Evolutionary conservation across 2,329 filamentous ascomycete species (phyloP).

Genomic region (Thermothelomyces thermophilus): DNA sequence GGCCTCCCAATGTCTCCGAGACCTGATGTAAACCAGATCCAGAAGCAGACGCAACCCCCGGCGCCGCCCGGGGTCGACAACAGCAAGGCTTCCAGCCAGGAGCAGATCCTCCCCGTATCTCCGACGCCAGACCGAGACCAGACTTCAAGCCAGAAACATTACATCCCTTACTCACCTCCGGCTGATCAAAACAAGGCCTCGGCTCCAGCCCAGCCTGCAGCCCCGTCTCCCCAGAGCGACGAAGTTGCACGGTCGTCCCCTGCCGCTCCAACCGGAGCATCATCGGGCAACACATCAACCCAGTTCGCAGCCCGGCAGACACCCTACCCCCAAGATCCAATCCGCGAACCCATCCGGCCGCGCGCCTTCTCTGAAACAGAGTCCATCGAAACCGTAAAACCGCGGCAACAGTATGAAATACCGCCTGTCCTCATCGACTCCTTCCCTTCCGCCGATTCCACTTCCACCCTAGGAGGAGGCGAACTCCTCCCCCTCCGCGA

Average conservation of each 20-base stretch:
- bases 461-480: neutral
- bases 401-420: neutral
- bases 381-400: slow-evolving; percentile 23
- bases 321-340: neutral
- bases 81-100: slow-evolving; percentile 29
- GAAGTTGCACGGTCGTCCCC: slow-evolving; percentile 12
- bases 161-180: slow-evolving; percentile 3
- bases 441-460: neutral
- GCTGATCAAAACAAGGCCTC: neutral
- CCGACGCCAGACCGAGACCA: neutral
- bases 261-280: neutral
- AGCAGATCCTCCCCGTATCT: slow-evolving; percentile 22
- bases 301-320: neutral
- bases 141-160: neutral
- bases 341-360: neutral
- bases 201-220: neutral
- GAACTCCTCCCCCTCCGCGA: slow-evolving; percentile 4
- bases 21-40: slow-evolving; percentile 12
- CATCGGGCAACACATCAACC: neutral
- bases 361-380: slow-evolving; percentile 22
- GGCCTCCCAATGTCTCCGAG: slow-evolving; percentile 22
- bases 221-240: slow-evolving; percentile 20
- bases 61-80: neutral
- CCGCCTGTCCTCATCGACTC: neutral
- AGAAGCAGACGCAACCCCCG: slow-evolving; percentile 25